These are phyloP conservation scores for Spiraea crenata DNA, from an alignment of 331 rosid species.

Conservation along the genomic window DNA sequence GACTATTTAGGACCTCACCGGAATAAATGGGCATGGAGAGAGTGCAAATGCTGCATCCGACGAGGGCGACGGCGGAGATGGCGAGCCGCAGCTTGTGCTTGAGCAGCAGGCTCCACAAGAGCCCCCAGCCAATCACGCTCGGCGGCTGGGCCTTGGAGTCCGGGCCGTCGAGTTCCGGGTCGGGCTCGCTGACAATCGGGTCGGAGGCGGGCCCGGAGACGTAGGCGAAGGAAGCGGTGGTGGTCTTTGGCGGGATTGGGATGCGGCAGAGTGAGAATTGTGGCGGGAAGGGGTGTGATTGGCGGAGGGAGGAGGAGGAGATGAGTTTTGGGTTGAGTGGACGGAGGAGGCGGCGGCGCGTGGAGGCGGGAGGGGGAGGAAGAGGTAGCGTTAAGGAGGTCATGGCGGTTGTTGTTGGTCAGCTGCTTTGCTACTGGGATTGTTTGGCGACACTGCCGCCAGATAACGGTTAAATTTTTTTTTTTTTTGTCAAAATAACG, in stretches of 20 bases:
- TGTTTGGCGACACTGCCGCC: too few species aligned
- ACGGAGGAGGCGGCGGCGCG: constrained; percentile 15
- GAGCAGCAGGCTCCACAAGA: constrained; percentile 55
- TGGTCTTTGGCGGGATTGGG: not conserved
- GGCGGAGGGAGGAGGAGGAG: constrained; percentile 23
- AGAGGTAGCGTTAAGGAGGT: constrained; percentile 33
- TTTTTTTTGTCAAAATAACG: too few species aligned
- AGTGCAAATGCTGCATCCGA: constrained; percentile 77
- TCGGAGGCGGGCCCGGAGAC: constrained; percentile 81
- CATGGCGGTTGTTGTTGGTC: constrained; percentile 22
- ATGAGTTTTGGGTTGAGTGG: constrained; percentile 23
- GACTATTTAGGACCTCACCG: constrained; percentile 30
- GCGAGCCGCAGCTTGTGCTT: constrained; percentile 65
- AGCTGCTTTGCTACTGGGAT: not conserved
- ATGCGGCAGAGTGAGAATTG: constrained; percentile 23
- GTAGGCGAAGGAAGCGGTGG: constrained; percentile 48
- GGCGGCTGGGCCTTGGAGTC: constrained; percentile 25
- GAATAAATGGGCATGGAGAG: constrained; percentile 90
- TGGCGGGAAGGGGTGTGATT: constrained; percentile 33
- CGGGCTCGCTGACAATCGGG: constrained; percentile 50
- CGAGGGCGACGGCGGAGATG: constrained; percentile 46
- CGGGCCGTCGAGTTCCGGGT: constrained; percentile 40
- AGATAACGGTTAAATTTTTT: constrained; percentile 13
- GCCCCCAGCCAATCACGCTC: constrained; percentile 47
- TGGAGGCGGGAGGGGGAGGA: constrained; percentile 18